These are phyloP conservation scores for Echinochloa phyllopogon DNA, from an alignment of 176 grass and related monocot species.

Conservation along the genomic window DNA sequence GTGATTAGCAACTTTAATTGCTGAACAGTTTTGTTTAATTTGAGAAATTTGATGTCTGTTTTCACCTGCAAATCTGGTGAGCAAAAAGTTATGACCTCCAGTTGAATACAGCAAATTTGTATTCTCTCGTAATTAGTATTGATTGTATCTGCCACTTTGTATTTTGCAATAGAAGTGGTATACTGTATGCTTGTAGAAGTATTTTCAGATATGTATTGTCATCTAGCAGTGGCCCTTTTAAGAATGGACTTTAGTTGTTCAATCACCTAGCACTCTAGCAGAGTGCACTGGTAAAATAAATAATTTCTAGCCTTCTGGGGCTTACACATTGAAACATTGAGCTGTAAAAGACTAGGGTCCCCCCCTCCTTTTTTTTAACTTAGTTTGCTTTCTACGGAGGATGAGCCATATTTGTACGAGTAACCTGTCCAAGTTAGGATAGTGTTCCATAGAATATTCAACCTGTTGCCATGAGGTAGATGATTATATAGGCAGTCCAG, in stretches of 20 bases:
- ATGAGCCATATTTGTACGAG: background rate
- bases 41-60: background rate
- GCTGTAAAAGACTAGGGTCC: background rate
- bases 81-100: background rate
- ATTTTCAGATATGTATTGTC: background rate
- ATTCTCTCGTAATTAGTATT: background rate
- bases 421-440: background rate
- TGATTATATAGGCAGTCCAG: background rate
- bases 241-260: background rate
- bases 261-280: background rate
- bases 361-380: background rate
- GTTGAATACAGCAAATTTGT: background rate
- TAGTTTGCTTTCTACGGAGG: background rate
- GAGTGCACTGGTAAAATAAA: background rate
- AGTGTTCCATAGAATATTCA: background rate
- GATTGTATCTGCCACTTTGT: background rate
- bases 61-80: background rate
- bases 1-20: background rate
- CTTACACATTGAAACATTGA: background rate
- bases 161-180: background rate
- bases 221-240: background rate
- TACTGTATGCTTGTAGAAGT: background rate
- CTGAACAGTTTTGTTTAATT: background rate
- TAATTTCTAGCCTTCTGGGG: background rate
- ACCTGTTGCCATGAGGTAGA: background rate